These are phyloP conservation scores for Solanum hybrid DNA, from an alignment of 305 asterid species.

Conservation along the genomic window DNA sequence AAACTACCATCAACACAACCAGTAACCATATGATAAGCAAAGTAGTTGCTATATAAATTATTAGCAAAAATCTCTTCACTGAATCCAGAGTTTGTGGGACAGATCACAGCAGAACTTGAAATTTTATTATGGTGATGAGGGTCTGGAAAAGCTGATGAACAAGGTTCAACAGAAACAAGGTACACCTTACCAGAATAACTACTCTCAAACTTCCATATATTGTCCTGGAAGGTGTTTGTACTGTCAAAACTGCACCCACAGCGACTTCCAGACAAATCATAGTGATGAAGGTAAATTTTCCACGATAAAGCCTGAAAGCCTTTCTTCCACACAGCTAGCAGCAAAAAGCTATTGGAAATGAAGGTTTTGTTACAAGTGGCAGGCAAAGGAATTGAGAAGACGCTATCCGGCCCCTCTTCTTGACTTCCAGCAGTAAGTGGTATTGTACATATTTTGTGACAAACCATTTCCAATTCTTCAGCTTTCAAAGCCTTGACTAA, in stretches of 20 bases:
- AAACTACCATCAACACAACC: conserved; percentile 63
- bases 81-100: conserved; percentile 37
- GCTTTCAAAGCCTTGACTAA: conserved; percentile 31
- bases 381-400: conserved; percentile 60
- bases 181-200: conserved; percentile 46
- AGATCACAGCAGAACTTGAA: conserved; percentile 60
- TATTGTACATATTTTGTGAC: conserved; percentile 46
- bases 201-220: conserved; percentile 41
- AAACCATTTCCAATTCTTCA: conserved; percentile 27
- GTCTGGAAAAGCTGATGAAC: conserved; percentile 62
- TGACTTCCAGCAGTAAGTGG: conserved; percentile 39
- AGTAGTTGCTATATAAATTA: conserved; percentile 33
- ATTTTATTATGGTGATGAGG: conserved; percentile 44
- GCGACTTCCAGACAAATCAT: conserved; percentile 32
- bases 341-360: conserved; percentile 50
- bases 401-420: conserved; percentile 40
- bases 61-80: conserved; percentile 30
- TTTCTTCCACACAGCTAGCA: conserved; percentile 69
- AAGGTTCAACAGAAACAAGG: conserved; percentile 47
- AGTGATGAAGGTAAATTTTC: conserved; percentile 58
- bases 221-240: conserved; percentile 20
- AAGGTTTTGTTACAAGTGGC: conserved; percentile 38
- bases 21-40: conserved; percentile 75
- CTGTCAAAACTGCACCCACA: conserved; percentile 18
- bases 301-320: conserved; percentile 68